Evolutionary conservation across 2,329 filamentous ascomycete genomes (phyloP).

Genomic region (Pestalotiopsis sp.): DNA sequence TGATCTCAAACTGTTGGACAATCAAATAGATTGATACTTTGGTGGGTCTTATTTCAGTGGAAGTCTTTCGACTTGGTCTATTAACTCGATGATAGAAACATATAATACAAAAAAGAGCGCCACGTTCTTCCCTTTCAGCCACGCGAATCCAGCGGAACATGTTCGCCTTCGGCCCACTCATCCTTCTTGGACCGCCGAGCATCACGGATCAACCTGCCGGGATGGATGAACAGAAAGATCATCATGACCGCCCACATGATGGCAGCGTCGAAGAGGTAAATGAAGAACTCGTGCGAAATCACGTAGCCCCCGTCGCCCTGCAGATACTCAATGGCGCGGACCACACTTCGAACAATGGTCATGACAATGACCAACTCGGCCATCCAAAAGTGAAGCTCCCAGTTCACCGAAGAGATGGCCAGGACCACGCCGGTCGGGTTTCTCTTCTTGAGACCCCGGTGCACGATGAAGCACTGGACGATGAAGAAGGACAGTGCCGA

Average conservation of each 20-base stretch:
- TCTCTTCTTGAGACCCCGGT: slow-evolving; percentile 29
- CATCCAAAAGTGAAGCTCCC: slow-evolving; percentile 25
- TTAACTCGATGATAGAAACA: background rate
- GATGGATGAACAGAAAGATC: slow-evolving; percentile 30
- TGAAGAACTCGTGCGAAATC: slow-evolving; percentile 40
- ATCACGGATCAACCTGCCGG: background rate
- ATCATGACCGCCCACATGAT: slow-evolving; percentile 44
- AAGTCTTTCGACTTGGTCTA: background rate
- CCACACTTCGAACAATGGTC: slow-evolving; percentile 48
- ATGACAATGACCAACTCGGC: slow-evolving; percentile 36
- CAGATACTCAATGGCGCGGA: slow-evolving; percentile 50
- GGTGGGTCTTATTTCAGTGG: background rate
- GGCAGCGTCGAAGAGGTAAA: slow-evolving; percentile 47
- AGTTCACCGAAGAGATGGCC: slow-evolving; percentile 10
- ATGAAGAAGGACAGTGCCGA: slow-evolving; percentile 53
- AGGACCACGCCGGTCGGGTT: background rate
- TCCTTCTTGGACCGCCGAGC: background rate
- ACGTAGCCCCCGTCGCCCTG: slow-evolving; percentile 43
- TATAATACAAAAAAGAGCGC: background rate
- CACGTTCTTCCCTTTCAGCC: background rate
- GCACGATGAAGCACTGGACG: slow-evolving; percentile 42
- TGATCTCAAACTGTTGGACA: background rate
- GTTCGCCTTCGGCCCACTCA: background rate
- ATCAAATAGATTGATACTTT: background rate
- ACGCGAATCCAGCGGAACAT: background rate